A percentile compares a stretch with the other conserved stretches of the same genome.
Evolutionary conservation across 768 basidiomycete genomes (phyloP).

Genomic region (Cyathus striatus): DNA sequence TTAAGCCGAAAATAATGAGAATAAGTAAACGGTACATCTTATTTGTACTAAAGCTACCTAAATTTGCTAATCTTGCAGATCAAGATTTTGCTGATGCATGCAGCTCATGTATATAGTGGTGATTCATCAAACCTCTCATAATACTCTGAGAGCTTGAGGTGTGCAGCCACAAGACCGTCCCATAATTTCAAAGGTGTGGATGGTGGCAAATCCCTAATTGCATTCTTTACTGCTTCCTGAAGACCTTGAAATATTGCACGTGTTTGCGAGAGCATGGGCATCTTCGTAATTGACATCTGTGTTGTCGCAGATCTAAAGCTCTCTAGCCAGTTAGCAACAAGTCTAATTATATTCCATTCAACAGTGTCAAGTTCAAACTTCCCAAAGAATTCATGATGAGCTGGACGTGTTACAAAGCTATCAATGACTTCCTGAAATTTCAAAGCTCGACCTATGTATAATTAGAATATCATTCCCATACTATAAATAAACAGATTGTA

Average conservation of each 20-base stretch:
- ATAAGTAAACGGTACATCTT: too few relatives aligned
- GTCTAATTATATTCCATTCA: background rate
- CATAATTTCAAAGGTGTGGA: too few relatives aligned
- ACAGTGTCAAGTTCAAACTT: background rate
- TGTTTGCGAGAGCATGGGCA: constrained; percentile 25
- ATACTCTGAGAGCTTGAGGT: too few relatives aligned
- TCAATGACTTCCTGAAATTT: background rate
- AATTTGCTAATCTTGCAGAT: too few relatives aligned
- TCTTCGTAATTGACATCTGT: background rate
- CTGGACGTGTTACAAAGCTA: background rate
- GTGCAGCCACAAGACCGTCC: too few relatives aligned
- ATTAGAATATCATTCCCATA: background rate
- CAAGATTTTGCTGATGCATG: too few relatives aligned
- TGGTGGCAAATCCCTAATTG: too few relatives aligned
- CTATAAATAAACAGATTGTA: background rate
- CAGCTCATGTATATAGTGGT: too few relatives aligned
- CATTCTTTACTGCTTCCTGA: too few relatives aligned
- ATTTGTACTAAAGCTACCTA: too few relatives aligned
- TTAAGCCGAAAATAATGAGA: too few relatives aligned
- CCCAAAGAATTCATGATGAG: background rate
- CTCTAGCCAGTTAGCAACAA: background rate
- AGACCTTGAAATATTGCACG: constrained; percentile 10
- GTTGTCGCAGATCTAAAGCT: background rate
- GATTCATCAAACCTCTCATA: too few relatives aligned
- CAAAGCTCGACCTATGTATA: background rate